Conservation (phyloP, 345 rosid species). For the Camelina laxa region DNA sequence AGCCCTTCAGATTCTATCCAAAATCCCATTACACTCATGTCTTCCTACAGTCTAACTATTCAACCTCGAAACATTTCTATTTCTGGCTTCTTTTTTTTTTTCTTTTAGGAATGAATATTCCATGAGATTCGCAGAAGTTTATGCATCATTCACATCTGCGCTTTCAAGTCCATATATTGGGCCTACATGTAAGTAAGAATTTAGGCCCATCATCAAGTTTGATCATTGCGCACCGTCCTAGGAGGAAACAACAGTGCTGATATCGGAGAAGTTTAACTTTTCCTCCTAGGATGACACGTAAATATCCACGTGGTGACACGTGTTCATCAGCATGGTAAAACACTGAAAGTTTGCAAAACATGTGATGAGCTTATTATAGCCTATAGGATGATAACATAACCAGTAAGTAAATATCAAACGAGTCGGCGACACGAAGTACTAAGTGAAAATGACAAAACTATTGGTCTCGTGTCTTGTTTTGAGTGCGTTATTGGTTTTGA, state of each 20-base stretch:
- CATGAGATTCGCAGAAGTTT: constrained; percentile 29
- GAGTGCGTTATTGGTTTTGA: not conserved
- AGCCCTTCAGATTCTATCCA: constrained; percentile 35
- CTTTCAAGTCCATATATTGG: constrained; percentile 24
- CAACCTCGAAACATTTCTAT: constrained; percentile 35
- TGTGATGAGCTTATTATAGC: not conserved
- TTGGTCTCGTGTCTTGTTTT: constrained; percentile 30
- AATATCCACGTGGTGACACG: constrained; percentile 25
- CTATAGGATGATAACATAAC: constrained; percentile 6
- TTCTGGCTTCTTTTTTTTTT: not conserved
- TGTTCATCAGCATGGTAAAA: constrained; percentile 13
- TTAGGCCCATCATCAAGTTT: constrained; percentile 20
- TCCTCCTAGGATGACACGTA: constrained; percentile 14
- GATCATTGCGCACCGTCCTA: not conserved
- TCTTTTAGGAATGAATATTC: constrained; percentile 12
- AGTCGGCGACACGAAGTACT: constrained; percentile 5
- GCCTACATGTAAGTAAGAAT: constrained; percentile 7
- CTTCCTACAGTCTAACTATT: constrained; percentile 12
- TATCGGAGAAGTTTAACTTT: not conserved
- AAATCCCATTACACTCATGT: constrained; percentile 8
- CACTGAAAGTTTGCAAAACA: not conserved
- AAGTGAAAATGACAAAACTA: constrained; percentile 25
- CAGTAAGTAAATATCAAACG: constrained; percentile 14
- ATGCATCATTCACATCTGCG: not conserved
- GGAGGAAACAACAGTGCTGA: not conserved